Percentiles rank a stretch among this genome's conserved stretches.
phyloP scores from a whole-genome alignment of 805 yeast genomes.

The Metschnikowia borealis region DNA sequence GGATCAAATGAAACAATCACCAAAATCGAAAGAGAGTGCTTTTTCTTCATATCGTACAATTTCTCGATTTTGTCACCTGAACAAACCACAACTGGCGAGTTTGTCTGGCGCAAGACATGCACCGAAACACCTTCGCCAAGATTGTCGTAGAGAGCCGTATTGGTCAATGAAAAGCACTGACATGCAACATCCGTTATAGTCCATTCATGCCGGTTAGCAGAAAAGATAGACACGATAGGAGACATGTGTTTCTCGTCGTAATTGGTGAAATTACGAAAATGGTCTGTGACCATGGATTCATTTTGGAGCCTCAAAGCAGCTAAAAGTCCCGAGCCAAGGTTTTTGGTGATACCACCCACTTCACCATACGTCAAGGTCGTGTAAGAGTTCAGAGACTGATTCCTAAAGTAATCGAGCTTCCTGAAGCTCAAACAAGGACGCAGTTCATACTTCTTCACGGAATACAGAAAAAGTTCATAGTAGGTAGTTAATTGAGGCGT shows the following conservation, averaged over 20 bases:
- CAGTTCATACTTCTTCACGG: slow-evolving; percentile 23
- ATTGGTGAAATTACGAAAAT: slow-evolving; percentile 10
- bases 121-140: slow-evolving; percentile 32
- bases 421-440: slow-evolving; percentile 38
- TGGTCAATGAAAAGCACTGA: slow-evolving; percentile 28
- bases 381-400: slow-evolving; percentile 30
- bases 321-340: slow-evolving; percentile 54
- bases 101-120: slow-evolving; percentile 29
- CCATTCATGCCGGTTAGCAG: slow-evolving; percentile 31
- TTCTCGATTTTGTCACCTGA: slow-evolving; percentile 47
- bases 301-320: slow-evolving; percentile 24
- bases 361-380: slow-evolving; percentile 40
- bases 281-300: slow-evolving; percentile 24
- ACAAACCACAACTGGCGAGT: slow-evolving; percentile 21
- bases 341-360: slow-evolving; percentile 39
- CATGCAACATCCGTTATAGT: slow-evolving; percentile 33
- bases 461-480: slow-evolving; percentile 28
- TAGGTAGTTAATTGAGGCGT: slow-evolving; percentile 35
- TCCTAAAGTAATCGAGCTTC: slow-evolving; percentile 29
- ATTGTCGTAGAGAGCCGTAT: slow-evolving; percentile 39
- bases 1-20: slow-evolving; percentile 16
- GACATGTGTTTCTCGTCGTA: slow-evolving; percentile 10
- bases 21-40: slow-evolving; percentile 21
- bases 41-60: slow-evolving; percentile 41
- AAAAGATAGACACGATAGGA: slow-evolving; percentile 19